Base-by-base conservation (phyloP, 371 early-diverging fungal species). In the Haplosporangium sp. region DNA sequence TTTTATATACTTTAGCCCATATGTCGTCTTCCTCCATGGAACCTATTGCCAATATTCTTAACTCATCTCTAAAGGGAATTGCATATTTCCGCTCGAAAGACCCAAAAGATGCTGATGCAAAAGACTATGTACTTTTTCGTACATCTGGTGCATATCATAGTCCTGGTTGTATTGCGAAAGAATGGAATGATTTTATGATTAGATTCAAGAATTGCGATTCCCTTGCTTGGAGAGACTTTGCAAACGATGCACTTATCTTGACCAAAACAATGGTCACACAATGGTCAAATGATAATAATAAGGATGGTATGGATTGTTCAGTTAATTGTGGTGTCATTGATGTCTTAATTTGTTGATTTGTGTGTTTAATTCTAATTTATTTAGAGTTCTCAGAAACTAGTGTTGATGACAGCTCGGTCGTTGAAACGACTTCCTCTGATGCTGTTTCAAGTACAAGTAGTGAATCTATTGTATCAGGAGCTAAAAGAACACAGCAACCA, bases 141-240 rank as follows among this genome's bases (percentile, higher is more conserved):
- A 38, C 4, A 13, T 27, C 5, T 34, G 34, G 20, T 57, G 57
- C 57, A 3, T 3, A 10, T 10, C 8, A 10, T 5, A 27, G 34
- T 27, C 34, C 57, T 17, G 35, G 5, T 35, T 19, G 34, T 6
- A 34, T 57, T 57, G 20, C 57, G 4, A 15, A 13, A 57, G 57
- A 57, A 34, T 57, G 57, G 27, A 57, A 57, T 34, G 38, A 57
- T 3, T 57, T 34, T 27, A 57, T 57, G 57, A 34, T 5, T 4
- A 20, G 34, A 35, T 35, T 57, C 35, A 57, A 57, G 57, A 13
- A 34, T 15, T 35, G 57, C 34, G 57, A 57, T 57, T 57, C 57
- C 57, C 17, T 34, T 35, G 35, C 5, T 27, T 27, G 27, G 27
- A 57, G 35, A 27, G 57, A 57, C 6, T 57, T 27, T 15, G 57